phyloP scores from a whole-genome alignment of 768 basidiomycete genomes.

The button mushroom (Agaricus bisporus) region DNA sequence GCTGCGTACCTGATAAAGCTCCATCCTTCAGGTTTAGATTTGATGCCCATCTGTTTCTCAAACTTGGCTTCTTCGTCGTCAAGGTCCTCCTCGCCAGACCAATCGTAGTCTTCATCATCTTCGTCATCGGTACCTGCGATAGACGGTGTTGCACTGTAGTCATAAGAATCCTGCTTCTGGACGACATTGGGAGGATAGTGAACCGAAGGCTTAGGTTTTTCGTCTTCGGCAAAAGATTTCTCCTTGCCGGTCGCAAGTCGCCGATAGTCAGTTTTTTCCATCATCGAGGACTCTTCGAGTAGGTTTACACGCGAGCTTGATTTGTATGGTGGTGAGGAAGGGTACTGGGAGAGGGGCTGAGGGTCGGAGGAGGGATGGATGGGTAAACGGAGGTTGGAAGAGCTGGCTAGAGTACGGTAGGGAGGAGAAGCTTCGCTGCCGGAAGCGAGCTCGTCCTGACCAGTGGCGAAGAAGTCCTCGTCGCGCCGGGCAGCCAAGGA shows the following conservation, averaged over 20 bases:
- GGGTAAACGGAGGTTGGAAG: constrained; percentile 19
- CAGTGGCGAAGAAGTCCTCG: constrained; percentile 4
- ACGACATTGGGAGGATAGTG: constrained; percentile 46
- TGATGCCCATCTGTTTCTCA: constrained; percentile 50
- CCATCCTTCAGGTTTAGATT: constrained; percentile 39
- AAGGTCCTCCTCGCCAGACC: constrained; percentile 76
- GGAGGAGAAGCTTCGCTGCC: constrained; percentile 26
- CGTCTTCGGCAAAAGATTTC: constrained; percentile 16
- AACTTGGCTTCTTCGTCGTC: constrained; percentile 66
- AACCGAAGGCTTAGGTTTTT: constrained; percentile 23
- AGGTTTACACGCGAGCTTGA: constrained; percentile 8
- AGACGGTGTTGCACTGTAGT: constrained; percentile 31
- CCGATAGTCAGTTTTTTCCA: constrained; percentile 9
- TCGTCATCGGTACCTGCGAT: constrained; percentile 54
- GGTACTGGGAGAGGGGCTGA: constrained; percentile 11
- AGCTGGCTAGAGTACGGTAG: constrained; percentile 27
- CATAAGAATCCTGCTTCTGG: constrained; percentile 23
- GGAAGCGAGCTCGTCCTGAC: constrained; percentile 5
- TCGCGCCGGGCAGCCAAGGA: neutral
- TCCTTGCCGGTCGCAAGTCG: constrained; percentile 2
- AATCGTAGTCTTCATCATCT: constrained; percentile 60
- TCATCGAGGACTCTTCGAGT: neutral
- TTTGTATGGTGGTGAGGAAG: constrained; percentile 22
- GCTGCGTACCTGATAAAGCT: constrained; percentile 43
- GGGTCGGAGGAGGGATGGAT: constrained; percentile 16